A percentile compares a stretch with the other conserved stretches of the same genome.
phyloP scores from a whole-genome alignment of 176 grass and related monocot genomes.

The Tuctoria greenei region DNA sequence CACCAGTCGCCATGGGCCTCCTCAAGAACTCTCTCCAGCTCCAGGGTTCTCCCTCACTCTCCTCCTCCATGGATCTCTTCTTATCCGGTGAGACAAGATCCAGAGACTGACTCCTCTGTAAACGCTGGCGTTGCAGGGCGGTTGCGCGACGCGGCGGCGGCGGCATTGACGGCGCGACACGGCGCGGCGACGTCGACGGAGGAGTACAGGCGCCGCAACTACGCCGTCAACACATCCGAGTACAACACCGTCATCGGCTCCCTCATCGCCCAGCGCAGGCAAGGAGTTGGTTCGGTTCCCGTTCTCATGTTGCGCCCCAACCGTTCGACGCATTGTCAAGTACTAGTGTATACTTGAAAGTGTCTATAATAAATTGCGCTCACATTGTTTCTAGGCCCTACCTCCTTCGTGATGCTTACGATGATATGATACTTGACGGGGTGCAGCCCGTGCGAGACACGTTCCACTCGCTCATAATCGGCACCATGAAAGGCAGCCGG shows the following conservation, averaged over 20 bases:
- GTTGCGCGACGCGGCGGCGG: conserved; percentile 24
- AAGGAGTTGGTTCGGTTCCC: neutral
- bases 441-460: conserved; percentile 86
- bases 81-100: neutral
- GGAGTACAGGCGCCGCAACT: conserved; percentile 80
- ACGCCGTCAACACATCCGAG: conserved; percentile 78
- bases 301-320: conserved; percentile 26
- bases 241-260: conserved; percentile 96
- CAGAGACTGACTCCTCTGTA: neutral
- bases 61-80: neutral
- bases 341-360: too few species aligned
- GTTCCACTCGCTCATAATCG: conserved; percentile 83
- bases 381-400: conserved; percentile 47
- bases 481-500: conserved; percentile 90
- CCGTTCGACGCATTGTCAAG: conserved; percentile 51
- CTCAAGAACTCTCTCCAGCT: conserved; percentile 58
- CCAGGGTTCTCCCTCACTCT: conserved; percentile 31
- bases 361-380: conserved; percentile 1
- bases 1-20: conserved; percentile 60
- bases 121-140: conserved; percentile 35
- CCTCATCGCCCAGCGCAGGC: conserved; percentile 80
- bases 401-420: conserved; percentile 85
- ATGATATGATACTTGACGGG: conserved; percentile 94
- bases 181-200: conserved; percentile 55
- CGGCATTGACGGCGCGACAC: conserved; percentile 29